These are phyloP conservation scores for Aspergillus sp. DNA, from an alignment of 2,329 filamentous ascomycete genomes.

Conservation along the genomic window DNA sequence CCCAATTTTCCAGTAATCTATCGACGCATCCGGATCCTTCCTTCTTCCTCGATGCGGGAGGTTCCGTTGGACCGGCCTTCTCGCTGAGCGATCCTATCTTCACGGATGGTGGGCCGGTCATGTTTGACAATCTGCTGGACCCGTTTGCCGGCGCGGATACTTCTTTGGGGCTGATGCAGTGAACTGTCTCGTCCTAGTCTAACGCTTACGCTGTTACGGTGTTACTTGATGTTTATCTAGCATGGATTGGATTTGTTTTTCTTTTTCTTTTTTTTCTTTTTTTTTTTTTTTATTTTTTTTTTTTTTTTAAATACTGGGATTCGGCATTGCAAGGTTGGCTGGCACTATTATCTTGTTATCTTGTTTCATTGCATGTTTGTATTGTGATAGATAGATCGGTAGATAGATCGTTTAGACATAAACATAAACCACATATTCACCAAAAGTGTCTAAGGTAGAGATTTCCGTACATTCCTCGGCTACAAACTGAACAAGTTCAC, in stretches of 20 bases:
- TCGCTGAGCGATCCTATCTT: not conserved
- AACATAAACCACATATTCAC: not conserved
- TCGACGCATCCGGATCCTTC: not conserved
- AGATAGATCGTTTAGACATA: not conserved
- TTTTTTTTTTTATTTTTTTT: too few species aligned
- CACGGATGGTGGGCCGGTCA: not conserved
- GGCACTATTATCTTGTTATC: not conserved
- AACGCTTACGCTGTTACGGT: not conserved
- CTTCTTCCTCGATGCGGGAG: not conserved
- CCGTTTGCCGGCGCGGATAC: not conserved
- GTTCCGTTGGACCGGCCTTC: not conserved
- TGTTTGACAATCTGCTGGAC: not conserved
- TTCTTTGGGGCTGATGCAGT: not conserved
- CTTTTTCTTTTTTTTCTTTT: too few species aligned
- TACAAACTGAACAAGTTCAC: not conserved
- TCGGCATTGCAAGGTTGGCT: not conserved
- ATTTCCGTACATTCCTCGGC: too few species aligned
- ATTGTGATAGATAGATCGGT: not conserved
- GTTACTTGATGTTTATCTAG: not conserved
- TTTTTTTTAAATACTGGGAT: not conserved
- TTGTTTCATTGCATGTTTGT: not conserved
- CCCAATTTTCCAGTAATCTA: not conserved
- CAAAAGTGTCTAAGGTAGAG: not conserved
- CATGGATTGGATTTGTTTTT: too few species aligned
- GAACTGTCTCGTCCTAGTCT: not conserved